Base-by-base conservation (phyloP, 805 yeast genomes). In the Kuraishia borneana region DNA sequence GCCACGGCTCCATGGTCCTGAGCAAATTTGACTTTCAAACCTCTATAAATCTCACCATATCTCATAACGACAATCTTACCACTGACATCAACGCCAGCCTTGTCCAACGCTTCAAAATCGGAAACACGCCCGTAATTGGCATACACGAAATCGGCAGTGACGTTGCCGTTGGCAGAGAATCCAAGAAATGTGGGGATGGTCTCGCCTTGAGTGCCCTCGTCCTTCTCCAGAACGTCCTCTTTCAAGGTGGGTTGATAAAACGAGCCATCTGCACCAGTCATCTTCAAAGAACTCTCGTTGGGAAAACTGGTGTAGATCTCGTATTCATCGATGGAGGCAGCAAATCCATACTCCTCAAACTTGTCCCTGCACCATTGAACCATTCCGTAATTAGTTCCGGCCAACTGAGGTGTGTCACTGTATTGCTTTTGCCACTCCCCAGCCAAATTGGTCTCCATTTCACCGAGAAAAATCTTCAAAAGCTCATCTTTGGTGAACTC, bases 21-120 rank as follows among this genome's bases (percentile, higher is more conserved):
- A 10, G 83, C 84, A 45, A 70, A 70, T 47, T 72, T 69, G 31
- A 77, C 82, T 46, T 76, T 76, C 41, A 76, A 60, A n/a, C 84
- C 83, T 31, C 83, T 62, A 56, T 70, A 74, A n/a, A 73, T 61
- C 3, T 48, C 51, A 30, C 80, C 82, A 43, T 77, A 76, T 36
- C 81, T 63, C 3, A 63, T 75, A 40, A 77, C 58, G 17, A 68
- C 82, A 33, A 77, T 63, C 38, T 68, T 66, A 18, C 66, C 80
- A 22, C 50, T 47, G 25, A 75, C 50, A 6, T 33, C 28, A 8
- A 35, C 37, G 10, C 36, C 35, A n/a, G 32, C 8, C 5, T 33
- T 23, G 5, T 48, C 56, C 37, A 77, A 57, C 9, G 48, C 37
- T 26, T 61, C 65, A 38, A 63, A 77, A 44, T 77, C 84, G 31